A percentile compares a stretch with the other conserved stretches of the same genome.
Evolutionary conservation across 148 eudicot genomes (phyloP).

Genomic region (Pouteria glomerata): DNA sequence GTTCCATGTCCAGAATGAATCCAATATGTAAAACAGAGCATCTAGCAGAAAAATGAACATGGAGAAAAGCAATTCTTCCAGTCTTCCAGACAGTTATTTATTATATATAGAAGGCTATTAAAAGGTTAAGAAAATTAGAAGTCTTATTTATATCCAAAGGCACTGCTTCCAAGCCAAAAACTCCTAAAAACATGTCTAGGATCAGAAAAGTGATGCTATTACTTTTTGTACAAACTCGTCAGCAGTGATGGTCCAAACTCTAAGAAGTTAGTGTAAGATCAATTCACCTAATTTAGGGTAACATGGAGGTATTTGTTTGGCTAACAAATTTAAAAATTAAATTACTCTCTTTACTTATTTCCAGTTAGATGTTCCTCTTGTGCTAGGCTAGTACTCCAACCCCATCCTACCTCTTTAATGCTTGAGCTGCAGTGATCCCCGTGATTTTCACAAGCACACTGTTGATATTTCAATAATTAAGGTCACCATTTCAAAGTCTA

Average conservation of each 20-base stretch:
- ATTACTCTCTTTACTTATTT: background rate
- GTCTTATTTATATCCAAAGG: background rate
- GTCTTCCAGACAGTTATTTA: too few relatives aligned
- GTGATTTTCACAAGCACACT: background rate
- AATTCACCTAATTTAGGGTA: background rate
- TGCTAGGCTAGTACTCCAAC: background rate
- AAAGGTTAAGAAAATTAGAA: background rate
- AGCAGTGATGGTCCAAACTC: background rate
- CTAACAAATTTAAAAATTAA: background rate
- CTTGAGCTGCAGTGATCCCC: too few relatives aligned
- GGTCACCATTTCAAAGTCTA: background rate
- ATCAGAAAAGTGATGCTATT: too few relatives aligned
- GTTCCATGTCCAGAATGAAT: background rate
- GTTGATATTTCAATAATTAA: background rate
- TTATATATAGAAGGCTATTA: background rate
- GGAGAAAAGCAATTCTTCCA: background rate
- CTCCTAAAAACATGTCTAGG: background rate
- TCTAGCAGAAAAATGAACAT: too few relatives aligned
- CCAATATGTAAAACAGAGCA: too few relatives aligned
- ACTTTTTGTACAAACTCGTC: background rate
- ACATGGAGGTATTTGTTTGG: background rate
- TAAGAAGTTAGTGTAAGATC: too few relatives aligned
- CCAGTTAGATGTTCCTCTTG: background rate
- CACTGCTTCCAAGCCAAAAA: background rate
- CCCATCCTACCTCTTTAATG: too few relatives aligned